These are phyloP conservation scores for Syncephalis fuscata DNA, from an alignment of 371 early-diverging fungal genomes.

Conservation along the genomic window DNA sequence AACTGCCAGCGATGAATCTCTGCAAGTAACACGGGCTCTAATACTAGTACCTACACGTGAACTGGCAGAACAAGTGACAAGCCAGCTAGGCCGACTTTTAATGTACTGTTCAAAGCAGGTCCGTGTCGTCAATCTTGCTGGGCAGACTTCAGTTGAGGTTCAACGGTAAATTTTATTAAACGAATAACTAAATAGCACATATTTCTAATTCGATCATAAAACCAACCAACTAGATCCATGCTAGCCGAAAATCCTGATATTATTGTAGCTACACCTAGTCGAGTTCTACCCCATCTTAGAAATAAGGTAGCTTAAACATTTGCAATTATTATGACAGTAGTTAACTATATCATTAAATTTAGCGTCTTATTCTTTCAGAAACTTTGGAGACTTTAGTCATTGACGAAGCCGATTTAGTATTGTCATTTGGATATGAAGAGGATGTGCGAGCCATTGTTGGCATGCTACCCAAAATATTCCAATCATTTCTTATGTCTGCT, in stretches of 20 bases:
- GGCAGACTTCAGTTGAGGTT: conserved; percentile 34
- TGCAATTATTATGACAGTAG: neutral
- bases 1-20: conserved; percentile 11
- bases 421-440: conserved; percentile 84
- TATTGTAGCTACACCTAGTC: conserved; percentile 66
- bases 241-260: conserved; percentile 74
- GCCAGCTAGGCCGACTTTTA: conserved; percentile 49
- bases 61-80: conserved; percentile 82
- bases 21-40: conserved; percentile 19
- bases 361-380: conserved; percentile 33
- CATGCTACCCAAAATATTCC: conserved; percentile 66
- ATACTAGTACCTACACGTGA: conserved; percentile 95
- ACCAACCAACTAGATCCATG: conserved; percentile 32
- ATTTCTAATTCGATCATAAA: neutral
- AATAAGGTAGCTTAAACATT: neutral
- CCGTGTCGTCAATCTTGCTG: conserved; percentile 51
- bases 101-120: conserved; percentile 51
- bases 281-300: neutral
- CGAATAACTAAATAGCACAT: neutral
- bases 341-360: conserved; percentile 2
- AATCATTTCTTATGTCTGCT: conserved; percentile 81
- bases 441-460: conserved; percentile 54
- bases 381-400: conserved; percentile 72
- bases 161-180: conserved; percentile 27
- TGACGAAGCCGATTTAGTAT: conserved; percentile 89